Percentiles rank a stretch among this genome's conserved stretches.
Evolutionary conservation across 352 stramenopile genomes (phyloP).

Genomic region (Blastocystis sp.): DNA sequence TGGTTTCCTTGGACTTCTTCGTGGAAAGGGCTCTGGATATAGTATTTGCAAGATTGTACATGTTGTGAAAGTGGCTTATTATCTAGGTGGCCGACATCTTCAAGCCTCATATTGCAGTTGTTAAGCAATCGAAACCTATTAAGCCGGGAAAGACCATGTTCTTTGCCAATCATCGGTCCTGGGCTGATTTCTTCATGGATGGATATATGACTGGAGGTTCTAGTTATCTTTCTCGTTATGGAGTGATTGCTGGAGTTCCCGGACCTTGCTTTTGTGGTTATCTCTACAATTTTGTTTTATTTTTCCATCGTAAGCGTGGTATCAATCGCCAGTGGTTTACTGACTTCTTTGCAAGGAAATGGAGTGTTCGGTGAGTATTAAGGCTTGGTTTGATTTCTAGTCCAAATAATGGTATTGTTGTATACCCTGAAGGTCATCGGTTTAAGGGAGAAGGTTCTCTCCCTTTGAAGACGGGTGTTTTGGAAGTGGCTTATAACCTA

Average conservation of each 20-base stretch:
- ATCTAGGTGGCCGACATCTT: constrained; percentile 30
- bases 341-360: constrained; percentile 55
- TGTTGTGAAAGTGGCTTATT: neutral
- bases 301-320: constrained; percentile 57
- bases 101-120: neutral
- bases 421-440: constrained; percentile 59
- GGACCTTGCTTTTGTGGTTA: constrained; percentile 44
- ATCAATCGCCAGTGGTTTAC: constrained; percentile 60
- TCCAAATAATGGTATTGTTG: constrained; percentile 27
- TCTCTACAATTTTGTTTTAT: constrained; percentile 58
- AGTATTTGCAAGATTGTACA: constrained; percentile 18
- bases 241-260: constrained; percentile 57
- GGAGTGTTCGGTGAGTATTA: constrained; percentile 5
- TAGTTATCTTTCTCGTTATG: constrained; percentile 55
- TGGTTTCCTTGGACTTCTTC: neutral
- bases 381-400: neutral
- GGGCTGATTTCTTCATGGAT: constrained; percentile 61
- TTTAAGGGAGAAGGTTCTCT: constrained; percentile 46
- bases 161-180: constrained; percentile 59
- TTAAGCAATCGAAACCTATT: constrained; percentile 51
- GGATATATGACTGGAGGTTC: constrained; percentile 40
- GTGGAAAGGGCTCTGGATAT: constrained; percentile 14
- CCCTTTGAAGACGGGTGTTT: constrained; percentile 49
- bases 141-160: constrained; percentile 54
- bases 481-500: constrained; percentile 59